Percentiles rank a stretch among this genome's conserved stretches.
Evolutionary conservation across 108 stramenopile genomes (phyloP).

Genomic region (Fistulifera pelliculosa): DNA sequence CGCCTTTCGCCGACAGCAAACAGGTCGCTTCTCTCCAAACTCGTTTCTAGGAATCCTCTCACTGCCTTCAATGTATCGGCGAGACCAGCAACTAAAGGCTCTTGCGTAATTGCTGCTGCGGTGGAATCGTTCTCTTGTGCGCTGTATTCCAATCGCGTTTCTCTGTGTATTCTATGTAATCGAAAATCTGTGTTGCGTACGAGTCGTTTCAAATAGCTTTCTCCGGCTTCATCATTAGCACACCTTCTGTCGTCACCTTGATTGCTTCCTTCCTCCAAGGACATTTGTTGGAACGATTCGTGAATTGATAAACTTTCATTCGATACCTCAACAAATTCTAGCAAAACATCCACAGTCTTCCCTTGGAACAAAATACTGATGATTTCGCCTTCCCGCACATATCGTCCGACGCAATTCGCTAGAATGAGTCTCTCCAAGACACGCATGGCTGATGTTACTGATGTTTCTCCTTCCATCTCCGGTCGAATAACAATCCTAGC

Average conservation of each 20-base stretch:
- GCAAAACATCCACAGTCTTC: neutral
- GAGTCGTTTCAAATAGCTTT: neutral
- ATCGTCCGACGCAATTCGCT: constrained; percentile 6
- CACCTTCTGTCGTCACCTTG: neutral
- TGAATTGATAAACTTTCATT: neutral
- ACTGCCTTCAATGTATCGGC: constrained; percentile 43
- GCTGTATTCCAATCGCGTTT: no score
- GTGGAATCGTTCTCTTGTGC: no score
- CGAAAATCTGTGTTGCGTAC: neutral
- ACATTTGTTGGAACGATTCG: neutral
- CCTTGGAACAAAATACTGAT: constrained; percentile 9
- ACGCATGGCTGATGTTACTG: no score
- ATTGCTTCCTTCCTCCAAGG: neutral
- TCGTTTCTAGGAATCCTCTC: constrained; percentile 33
- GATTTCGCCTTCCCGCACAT: neutral
- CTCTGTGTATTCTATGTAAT: neutral
- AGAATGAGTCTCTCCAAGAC: constrained; percentile 7
- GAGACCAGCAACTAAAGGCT: constrained; percentile 44
- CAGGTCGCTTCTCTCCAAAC: constrained; percentile 42
- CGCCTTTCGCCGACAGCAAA: constrained; percentile 32
- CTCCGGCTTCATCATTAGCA: neutral
- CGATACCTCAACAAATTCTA: neutral
- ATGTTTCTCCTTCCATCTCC: no score
- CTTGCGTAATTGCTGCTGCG: neutral
- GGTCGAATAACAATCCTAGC: no score